These are phyloP conservation scores for Thecaphora thlaspeos DNA, from an alignment of 1,284 basidiomycete genomes.

Conservation along the genomic window DNA sequence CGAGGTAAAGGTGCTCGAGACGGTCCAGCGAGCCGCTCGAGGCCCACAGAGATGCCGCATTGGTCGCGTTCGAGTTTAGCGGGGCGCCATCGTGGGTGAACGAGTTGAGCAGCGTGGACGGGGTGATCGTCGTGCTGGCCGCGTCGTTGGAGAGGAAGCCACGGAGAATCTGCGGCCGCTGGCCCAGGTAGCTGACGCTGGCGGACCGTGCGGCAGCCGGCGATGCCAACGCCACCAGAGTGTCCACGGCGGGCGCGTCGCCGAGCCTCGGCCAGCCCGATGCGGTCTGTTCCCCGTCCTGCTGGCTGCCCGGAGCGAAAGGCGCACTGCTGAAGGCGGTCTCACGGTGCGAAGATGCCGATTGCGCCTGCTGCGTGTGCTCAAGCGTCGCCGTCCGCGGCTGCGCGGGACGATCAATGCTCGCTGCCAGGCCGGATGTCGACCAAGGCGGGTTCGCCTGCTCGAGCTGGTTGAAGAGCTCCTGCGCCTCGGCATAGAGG, in stretches of 20 bases:
- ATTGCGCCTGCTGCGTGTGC: too few species aligned
- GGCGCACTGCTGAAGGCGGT: too few species aligned
- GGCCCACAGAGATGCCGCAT: constrained; percentile 3
- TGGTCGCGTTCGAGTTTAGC: neutral
- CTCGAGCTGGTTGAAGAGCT: neutral
- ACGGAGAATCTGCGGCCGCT: neutral
- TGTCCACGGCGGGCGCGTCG: neutral
- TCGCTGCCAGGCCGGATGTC: neutral
- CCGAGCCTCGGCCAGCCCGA: neutral
- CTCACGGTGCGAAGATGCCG: too few species aligned
- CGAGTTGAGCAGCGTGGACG: neutral
- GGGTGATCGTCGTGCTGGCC: neutral
- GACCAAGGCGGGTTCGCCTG: neutral
- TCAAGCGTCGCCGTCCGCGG: neutral
- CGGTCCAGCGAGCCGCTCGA: constrained; percentile 13
- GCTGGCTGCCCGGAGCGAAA: too few species aligned
- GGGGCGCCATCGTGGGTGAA: neutral
- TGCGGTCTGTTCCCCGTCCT: too few species aligned
- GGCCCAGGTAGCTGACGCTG: neutral
- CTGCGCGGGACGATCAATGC: neutral
- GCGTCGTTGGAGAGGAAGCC: neutral
- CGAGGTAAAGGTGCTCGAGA: constrained; percentile 17
- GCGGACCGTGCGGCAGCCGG: neutral
- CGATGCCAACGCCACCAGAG: neutral
- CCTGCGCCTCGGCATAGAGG: constrained; percentile 3